These are phyloP conservation scores for Dipteronia sinensis DNA, from an alignment of 345 rosid genomes.

Conservation along the genomic window DNA sequence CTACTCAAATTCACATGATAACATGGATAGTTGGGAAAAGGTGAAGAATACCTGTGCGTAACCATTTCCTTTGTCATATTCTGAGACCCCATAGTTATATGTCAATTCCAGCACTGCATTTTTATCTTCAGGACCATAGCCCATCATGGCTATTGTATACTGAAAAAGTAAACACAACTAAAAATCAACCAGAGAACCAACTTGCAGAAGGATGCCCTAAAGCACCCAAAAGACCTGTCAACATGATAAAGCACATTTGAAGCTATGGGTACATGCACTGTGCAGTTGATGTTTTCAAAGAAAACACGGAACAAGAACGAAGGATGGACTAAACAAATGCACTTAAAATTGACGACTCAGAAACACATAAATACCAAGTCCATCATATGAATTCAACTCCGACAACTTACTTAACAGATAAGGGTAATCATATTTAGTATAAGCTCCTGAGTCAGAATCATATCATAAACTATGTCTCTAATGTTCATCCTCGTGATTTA, in stretches of 20 bases:
- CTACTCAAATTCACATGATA: not conserved
- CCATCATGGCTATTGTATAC: slow-evolving; percentile 77
- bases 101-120: slow-evolving; percentile 70
- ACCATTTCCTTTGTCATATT: slow-evolving; percentile 74
- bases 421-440: not conserved
- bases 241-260: not conserved
- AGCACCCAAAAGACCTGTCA: not conserved
- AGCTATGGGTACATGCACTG: not conserved
- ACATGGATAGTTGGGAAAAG: not conserved
- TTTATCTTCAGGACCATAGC: slow-evolving; percentile 81
- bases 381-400: slow-evolving; percentile 9
- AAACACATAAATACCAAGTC: not conserved
- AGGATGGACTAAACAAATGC: not conserved
- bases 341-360: not conserved
- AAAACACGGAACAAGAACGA: not conserved
- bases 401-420: not conserved
- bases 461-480: not conserved
- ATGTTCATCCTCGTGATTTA: not conserved
- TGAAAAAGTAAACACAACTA: slow-evolving; percentile 17
- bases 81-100: slow-evolving; percentile 68
- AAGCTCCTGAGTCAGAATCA: not conserved
- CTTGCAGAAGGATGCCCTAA: not conserved
- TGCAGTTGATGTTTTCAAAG: slow-evolving; percentile 1
- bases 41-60: slow-evolving; percentile 59
- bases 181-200: not conserved